Conservation (phyloP, 352 stramenopile genomes). For the Phytophthora boehmeriae region DNA sequence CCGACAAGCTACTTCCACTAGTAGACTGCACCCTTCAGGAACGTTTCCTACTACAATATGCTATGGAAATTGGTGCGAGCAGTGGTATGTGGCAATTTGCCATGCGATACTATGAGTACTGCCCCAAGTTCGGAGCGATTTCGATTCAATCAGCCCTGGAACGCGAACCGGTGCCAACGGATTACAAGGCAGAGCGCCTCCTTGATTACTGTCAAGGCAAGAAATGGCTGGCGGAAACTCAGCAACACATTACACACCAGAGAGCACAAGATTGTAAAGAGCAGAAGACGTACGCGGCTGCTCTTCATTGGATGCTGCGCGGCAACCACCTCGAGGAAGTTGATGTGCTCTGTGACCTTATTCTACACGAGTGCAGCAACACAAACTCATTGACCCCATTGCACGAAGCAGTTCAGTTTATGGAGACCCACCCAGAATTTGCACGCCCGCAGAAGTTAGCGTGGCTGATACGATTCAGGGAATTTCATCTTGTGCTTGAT, state of each 20-base stretch:
- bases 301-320: constrained; percentile 73
- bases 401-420: constrained; percentile 73
- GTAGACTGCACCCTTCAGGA: constrained; percentile 59
- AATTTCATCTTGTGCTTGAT: constrained; percentile 70
- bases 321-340: constrained; percentile 61
- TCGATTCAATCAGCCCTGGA: constrained; percentile 49
- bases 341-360: constrained; percentile 58
- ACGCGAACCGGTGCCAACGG: constrained; percentile 52
- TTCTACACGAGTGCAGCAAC: constrained; percentile 54
- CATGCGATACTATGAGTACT: constrained; percentile 68
- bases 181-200: constrained; percentile 68
- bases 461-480: constrained; percentile 74
- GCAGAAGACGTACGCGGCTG: constrained; percentile 43
- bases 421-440: constrained; percentile 53
- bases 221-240: constrained; percentile 38
- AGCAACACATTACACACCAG: constrained; percentile 41
- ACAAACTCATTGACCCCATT: constrained; percentile 48
- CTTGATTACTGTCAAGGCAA: constrained; percentile 61
- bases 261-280: constrained; percentile 51
- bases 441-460: constrained; percentile 52
- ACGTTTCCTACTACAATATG: constrained; percentile 70
- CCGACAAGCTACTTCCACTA: constrained; percentile 48
- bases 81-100: constrained; percentile 73
- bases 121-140: constrained; percentile 51
- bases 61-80: constrained; percentile 63